Conservation (phyloP, 768 basidiomycete species). For the Tylopilus subfusipes region DNA sequence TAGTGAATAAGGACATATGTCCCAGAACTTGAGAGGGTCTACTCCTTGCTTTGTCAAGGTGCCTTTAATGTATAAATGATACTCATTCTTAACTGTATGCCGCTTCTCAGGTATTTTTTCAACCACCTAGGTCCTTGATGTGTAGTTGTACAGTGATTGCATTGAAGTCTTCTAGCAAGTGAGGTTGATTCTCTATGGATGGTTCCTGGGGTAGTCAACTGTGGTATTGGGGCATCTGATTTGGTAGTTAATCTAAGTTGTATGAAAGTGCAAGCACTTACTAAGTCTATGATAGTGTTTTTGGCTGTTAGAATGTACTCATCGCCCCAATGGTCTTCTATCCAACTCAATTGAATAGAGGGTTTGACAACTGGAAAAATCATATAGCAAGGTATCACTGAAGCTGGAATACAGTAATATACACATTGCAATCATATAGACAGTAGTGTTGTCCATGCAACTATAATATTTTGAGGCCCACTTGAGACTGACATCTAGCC, state of each 20-base stretch:
- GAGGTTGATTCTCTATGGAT: not conserved
- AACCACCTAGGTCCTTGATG: not conserved
- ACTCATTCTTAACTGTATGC: not conserved
- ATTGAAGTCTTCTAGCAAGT: not conserved
- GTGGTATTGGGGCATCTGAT: not conserved
- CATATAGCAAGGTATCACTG: too few relatives aligned
- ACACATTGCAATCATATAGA: not conserved
- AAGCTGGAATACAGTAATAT: too few relatives aligned
- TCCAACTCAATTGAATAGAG: not conserved
- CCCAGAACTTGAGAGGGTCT: not conserved
- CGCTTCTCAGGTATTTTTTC: not conserved
- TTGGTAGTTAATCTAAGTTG: too few relatives aligned
- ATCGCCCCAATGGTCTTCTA: too few relatives aligned
- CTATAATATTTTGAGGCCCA: not conserved
- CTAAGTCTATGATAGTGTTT: too few relatives aligned
- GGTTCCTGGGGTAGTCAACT: not conserved
- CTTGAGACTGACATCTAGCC: not conserved
- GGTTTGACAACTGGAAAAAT: not conserved
- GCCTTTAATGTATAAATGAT: not conserved
- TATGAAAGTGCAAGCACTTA: too few relatives aligned
- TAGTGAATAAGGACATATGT: not conserved
- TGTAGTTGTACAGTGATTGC: not conserved
- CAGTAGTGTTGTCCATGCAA: not conserved
- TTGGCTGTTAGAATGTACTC: too few relatives aligned
- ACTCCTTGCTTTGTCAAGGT: not conserved